phyloP scores from a whole-genome alignment of 306 rosid species.

The Lathyrus aphaca region DNA sequence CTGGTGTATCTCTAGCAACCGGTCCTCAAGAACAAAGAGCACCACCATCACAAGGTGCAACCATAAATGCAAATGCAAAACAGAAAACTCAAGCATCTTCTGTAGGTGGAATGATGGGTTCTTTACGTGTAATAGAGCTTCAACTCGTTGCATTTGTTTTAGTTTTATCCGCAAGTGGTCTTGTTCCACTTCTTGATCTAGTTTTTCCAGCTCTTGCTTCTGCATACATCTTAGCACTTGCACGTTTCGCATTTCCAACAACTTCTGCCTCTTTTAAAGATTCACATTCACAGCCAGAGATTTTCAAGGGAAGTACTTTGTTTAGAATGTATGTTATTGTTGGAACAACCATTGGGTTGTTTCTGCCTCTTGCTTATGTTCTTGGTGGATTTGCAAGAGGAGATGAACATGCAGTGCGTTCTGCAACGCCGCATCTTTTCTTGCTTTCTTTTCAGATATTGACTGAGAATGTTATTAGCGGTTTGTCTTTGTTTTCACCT shows the following conservation, averaged over 20 bases:
- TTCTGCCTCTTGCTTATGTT: conserved; percentile 80
- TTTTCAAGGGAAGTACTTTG: conserved; percentile 55
- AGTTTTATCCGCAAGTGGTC: conserved; percentile 88
- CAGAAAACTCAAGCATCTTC: not conserved
- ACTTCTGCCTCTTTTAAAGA: not conserved
- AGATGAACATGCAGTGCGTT: conserved; percentile 77
- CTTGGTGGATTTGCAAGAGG: conserved; percentile 90
- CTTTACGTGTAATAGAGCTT: conserved; percentile 74
- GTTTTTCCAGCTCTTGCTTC: conserved; percentile 69
- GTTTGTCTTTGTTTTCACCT: conserved; percentile 74
- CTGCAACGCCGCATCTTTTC: conserved; percentile 81
- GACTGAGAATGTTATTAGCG: conserved; percentile 74
- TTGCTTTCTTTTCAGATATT: conserved; percentile 75
- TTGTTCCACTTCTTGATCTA: conserved; percentile 69
- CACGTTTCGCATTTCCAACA: conserved; percentile 70
- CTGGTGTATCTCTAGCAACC: conserved; percentile 66
- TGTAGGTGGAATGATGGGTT: conserved; percentile 70
- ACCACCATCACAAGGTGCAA: not conserved
- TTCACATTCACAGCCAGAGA: conserved; percentile 36
- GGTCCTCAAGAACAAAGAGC: not conserved
- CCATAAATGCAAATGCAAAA: conserved; percentile 2
- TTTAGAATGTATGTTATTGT: conserved; percentile 65
- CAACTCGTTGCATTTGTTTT: conserved; percentile 85
- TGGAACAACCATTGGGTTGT: conserved; percentile 72
- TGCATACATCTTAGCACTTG: conserved; percentile 61